Conservation (phyloP, 2,329 filamentous ascomycete species). For the Fusarium tjaetaba region DNA sequence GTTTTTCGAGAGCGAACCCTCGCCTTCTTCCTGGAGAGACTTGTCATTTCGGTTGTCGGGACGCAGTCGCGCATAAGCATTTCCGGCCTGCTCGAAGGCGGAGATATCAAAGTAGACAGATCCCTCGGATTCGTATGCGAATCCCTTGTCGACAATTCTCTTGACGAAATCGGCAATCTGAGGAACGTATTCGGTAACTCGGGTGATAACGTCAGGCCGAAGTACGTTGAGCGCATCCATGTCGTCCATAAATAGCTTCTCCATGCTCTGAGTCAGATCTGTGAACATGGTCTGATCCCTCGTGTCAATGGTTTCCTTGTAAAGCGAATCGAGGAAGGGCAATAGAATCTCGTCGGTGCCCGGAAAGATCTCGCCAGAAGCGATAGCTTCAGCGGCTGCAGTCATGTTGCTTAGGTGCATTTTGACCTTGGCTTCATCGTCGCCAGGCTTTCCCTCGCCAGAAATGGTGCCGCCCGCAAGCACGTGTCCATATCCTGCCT, state of each 20-base stretch:
- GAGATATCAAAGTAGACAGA: slow-evolving; percentile 95
- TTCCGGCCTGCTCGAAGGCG: slow-evolving; percentile 84
- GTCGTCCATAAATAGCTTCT: slow-evolving; percentile 87
- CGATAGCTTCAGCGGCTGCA: slow-evolving; percentile 60
- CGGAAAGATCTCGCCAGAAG: slow-evolving; percentile 61
- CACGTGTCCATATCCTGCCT: slow-evolving; percentile 64
- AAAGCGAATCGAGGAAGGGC: slow-evolving; percentile 80
- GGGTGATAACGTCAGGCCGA: slow-evolving; percentile 81
- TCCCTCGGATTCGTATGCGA: slow-evolving; percentile 83
- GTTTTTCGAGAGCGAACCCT: slow-evolving; percentile 78
- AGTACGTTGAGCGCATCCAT: slow-evolving; percentile 89
- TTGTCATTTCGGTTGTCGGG: slow-evolving; percentile 88
- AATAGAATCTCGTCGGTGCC: slow-evolving; percentile 75
- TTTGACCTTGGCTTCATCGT: slow-evolving; percentile 86
- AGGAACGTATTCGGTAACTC: slow-evolving; percentile 91
- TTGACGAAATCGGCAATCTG: slow-evolving; percentile 89
- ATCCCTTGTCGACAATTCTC: slow-evolving; percentile 83
- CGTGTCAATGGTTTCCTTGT: slow-evolving; percentile 70
- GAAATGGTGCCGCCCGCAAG: slow-evolving; percentile 65
- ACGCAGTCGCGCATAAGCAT: slow-evolving; percentile 85
- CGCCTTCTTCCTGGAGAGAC: slow-evolving; percentile 85
- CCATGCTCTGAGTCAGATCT: slow-evolving; percentile 84
- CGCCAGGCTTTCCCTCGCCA: slow-evolving; percentile 70
- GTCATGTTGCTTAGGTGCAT: slow-evolving; percentile 81
- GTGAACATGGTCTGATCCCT: slow-evolving; percentile 81